Evolutionary conservation across 176 grass and related monocot genomes (phyloP), one percentile per base, ranked within the genome.

Genomic region (Poa annua): DNA sequence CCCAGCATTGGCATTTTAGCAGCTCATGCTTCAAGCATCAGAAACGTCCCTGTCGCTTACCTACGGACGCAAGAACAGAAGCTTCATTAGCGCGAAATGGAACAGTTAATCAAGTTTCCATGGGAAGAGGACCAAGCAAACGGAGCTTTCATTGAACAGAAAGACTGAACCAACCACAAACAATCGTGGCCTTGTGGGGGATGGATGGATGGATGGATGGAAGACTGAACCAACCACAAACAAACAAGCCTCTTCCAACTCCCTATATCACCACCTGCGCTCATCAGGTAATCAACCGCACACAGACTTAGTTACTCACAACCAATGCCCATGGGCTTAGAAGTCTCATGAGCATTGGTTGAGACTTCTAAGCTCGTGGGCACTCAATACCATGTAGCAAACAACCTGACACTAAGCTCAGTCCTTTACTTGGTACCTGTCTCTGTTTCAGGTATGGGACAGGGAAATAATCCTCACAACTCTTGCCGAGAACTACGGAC

Each of bases 401-500:
- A 5, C 16, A 35, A 29, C 47, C 34, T 70, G 0, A 65, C 48
- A 25, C 10, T 29, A 29, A 29, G 29, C 2, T 29, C 29, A 29
- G 29, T 29, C 29, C 2, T 29, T 29, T 29, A 29, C 29, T 29
- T 29, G 29, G 29, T 29, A 29, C 29, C 29, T 29, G 29, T 29
- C 1, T 29, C 29, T 2, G 1, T 29, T 29, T 9, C 86, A 97
- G 95, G 92, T 97, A 20, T 94, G 95, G 95, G 95, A 94, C 77
- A 89, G 92, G 76, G 95, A 97, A 71, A 94, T 94, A 80, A 94
- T 97, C 52, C 88, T 88, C 56, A 97, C 90, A 17, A 86, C 88
- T 17, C 71, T 94, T 2, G 83, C 87, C 26, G 86, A 92, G 4
- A 83, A 85, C 59, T 97, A 92, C 66, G 74, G 57, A n/a, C n/a